Base-by-base conservation (phyloP, 2,329 filamentous ascomycete genomes). In the Tolypocladium paradoxum region DNA sequence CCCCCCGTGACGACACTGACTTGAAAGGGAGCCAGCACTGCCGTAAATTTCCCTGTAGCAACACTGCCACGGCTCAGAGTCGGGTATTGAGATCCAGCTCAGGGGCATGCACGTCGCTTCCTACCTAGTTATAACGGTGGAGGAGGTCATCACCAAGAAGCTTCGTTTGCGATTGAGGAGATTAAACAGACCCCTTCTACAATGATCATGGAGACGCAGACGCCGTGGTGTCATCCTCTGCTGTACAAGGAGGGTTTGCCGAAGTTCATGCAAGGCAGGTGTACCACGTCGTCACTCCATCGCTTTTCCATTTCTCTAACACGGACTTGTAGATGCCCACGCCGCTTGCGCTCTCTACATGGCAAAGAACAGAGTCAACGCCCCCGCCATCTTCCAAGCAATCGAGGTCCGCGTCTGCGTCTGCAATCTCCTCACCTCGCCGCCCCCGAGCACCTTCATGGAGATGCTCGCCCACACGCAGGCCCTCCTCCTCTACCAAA, bases 161-260 rank as follows among this genome's bases (percentile, higher is more conserved):
- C 60, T 75, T 0, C 60, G 64, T 75, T 66, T 50, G 70, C 76
- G 1, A 70, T 82, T 14, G 75, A 79, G 51, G 73, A 76, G 61
- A 72, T 83, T 18, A 73, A 76, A 46, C 71, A 75, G 52, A 72
- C 78, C 1, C 72, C 73, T 0, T 55, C 55, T n/a, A 70, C 56
- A 47, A 77, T 82, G 72, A 72, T 81, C 0, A 54, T 70, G 9
- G 69, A 75, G 47, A 76, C 70, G 18, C 65, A 72, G 49, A 78
- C 76, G 0, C 76, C 76, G 0, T 83, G 79, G 79, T 73, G 68
- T 33, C 79, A 83, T 56, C 66, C 68, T 0, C 61, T 67, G n/a
- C 65, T 83, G 0, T 82, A 79, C 54, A 66, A 66, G n/a, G 68
- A 75, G 2, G 53, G 61, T 9, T 79, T 82, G 76, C 79, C 79